phyloP scores from a whole-genome alignment of 192 early-diverging fungal species.

The Diversispora epigaea region DNA sequence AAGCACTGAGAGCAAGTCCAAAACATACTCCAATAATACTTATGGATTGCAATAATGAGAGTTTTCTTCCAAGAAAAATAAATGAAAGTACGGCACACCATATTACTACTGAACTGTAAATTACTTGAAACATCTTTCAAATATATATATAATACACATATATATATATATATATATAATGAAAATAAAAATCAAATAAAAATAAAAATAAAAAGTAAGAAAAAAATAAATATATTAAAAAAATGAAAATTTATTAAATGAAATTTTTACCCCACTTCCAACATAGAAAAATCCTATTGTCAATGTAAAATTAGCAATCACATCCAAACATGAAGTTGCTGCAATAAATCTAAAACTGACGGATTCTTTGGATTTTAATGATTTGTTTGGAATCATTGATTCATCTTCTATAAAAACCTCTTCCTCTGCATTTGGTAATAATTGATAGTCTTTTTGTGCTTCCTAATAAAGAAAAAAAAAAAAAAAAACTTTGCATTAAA shows the following conservation, averaged over 20 bases:
- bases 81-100: conserved; percentile 63
- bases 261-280: conserved; percentile 56
- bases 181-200: not conserved
- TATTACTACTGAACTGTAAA: conserved; percentile 61
- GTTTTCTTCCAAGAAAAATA: conserved; percentile 49
- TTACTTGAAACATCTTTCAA: conserved; percentile 61
- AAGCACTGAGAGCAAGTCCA: conserved; percentile 54
- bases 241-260: not conserved
- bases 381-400: not conserved
- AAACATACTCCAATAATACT: conserved; percentile 54
- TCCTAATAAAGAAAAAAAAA: conserved; percentile 7
- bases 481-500: not conserved
- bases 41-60: conserved; percentile 52
- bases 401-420: not conserved
- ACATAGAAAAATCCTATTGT: conserved; percentile 59
- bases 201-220: conserved; percentile 23
- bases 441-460: conserved; percentile 10
- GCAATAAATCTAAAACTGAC: conserved; percentile 37
- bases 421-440: conserved; percentile 25
- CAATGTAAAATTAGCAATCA: conserved; percentile 53
- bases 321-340: conserved; percentile 47
- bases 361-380: conserved; percentile 36
- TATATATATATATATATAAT: conserved; percentile 8
- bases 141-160: no score
- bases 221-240: not conserved